Evolutionary conservation across 1,284 basidiomycete species (phyloP), one percentile per base, ranked within the genome.

Genomic region (Agroathelia rolfsii): DNA sequence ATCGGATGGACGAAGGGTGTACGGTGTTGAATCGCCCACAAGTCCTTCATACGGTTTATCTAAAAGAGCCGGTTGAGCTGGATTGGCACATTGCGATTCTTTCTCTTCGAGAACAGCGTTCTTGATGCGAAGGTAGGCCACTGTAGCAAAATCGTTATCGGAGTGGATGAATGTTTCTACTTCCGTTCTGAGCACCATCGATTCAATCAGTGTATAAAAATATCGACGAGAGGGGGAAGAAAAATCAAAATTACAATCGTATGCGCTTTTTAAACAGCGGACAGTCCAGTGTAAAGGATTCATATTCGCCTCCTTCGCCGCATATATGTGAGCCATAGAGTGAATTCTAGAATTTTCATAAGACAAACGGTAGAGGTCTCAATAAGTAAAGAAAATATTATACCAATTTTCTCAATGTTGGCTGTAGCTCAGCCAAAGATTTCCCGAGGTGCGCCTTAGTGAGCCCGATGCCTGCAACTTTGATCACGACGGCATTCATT

Each of bases 281-380:
- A 39, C 81, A 86, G 47, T 97, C 88, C 13, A 94, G 61, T 1
- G 94, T 95, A 36, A 97, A 60, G 0, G 86, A 89, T 55, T 99
- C 95, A 53, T 97, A 99, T 61, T 99, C 95, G 2, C 95, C 95
- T 3, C 95, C 95, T 59, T 99, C 95, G 3, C 95, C 95, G 41
- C 93, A 96, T 1, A 95, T 73, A 55, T 99, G 95, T 0, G 86
- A 80, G 0, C 92, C 92, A 49, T 94, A 99, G 26, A 76, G 58
- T 3, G 59, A 49, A 52, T 93, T 84, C 85, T 92, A 25, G n/a
- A 19, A 11, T 38, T n/a, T 22, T 28, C 25, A 13, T 38, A 40
- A 24, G 37, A 14, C 12, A 21, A 28, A 28, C 28, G 6, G 31
- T 12, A 33, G 6, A 6, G 31, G 3, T 19, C 21, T 26, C n/a